phyloP scores from a whole-genome alignment of 768 basidiomycete species.

The Lanmaoa pseudosensibilis region DNA sequence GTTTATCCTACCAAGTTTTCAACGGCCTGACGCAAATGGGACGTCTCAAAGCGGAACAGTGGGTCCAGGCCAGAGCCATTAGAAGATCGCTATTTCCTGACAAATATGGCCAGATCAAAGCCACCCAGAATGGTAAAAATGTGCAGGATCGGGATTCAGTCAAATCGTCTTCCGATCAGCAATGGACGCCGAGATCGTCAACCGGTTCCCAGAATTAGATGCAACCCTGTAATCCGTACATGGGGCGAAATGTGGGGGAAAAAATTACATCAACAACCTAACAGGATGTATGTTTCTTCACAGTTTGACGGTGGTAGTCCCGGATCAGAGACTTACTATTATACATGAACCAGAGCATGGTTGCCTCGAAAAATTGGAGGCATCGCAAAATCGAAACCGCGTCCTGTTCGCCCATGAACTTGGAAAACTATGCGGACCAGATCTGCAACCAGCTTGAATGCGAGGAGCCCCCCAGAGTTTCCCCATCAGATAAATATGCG shows the following conservation, averaged over 20 bases:
- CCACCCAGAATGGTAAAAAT: background rate
- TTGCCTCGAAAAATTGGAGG: background rate
- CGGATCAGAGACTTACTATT: background rate
- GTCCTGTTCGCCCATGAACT: background rate
- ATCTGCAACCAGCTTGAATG: background rate
- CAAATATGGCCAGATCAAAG: background rate
- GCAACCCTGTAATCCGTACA: background rate
- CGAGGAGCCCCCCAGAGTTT: too few relatives aligned
- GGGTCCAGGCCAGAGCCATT: background rate
- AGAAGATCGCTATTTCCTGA: background rate
- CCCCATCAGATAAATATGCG: background rate
- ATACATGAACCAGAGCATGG: background rate
- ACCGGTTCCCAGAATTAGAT: background rate
- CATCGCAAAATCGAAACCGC: background rate
- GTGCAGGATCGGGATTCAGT: background rate
- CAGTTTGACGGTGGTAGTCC: background rate
- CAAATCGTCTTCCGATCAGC: background rate
- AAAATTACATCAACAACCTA: background rate
- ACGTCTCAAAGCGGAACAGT: background rate
- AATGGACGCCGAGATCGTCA: background rate
- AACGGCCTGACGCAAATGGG: too few relatives aligned
- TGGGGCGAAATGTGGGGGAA: too few relatives aligned
- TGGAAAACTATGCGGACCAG: background rate
- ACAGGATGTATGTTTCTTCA: background rate
- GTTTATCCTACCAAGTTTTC: background rate